Percentiles rank a stretch among this genome's conserved stretches.
Evolutionary conservation across 2,329 filamentous ascomycete species (phyloP).

Genomic region (Lecanosticta acicola): DNA sequence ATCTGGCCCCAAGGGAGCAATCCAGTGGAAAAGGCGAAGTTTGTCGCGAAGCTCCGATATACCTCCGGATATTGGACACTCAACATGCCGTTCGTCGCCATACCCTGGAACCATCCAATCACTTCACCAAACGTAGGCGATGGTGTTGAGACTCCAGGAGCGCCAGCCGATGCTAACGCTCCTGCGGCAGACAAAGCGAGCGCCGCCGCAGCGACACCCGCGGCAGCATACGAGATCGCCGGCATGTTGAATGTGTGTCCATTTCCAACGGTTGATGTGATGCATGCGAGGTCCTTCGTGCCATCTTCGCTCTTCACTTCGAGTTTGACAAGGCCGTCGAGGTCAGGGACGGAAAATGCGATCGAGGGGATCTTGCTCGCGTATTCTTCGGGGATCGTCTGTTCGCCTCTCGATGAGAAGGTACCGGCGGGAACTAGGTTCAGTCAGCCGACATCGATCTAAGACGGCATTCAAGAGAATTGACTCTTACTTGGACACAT

Average conservation of each 20-base stretch:
- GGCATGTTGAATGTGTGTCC: constrained; percentile 73
- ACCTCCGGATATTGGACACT: constrained; percentile 81
- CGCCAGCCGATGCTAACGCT: constrained; percentile 55
- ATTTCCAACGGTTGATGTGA: constrained; percentile 75
- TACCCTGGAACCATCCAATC: constrained; percentile 83
- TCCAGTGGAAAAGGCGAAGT: constrained; percentile 88
- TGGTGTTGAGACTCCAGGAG: constrained; percentile 55
- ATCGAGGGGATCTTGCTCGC: constrained; percentile 75
- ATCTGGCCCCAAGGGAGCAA: constrained; percentile 76
- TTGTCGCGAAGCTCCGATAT: constrained; percentile 83
- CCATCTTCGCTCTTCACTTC: constrained; percentile 62
- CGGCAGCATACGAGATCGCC: constrained; percentile 77
- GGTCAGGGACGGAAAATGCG: constrained; percentile 84
- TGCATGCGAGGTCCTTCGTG: constrained; percentile 65
- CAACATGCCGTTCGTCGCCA: constrained; percentile 95
- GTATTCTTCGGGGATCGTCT: constrained; percentile 65
- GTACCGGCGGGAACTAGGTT: constrained; percentile 61
- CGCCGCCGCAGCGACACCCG: constrained; percentile 78
- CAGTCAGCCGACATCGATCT: constrained; percentile 19
- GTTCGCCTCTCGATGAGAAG: constrained; percentile 67
- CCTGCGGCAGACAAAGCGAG: constrained; percentile 67
- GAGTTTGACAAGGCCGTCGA: constrained; percentile 78
- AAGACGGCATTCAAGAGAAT: too few species aligned
- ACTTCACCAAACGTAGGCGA: constrained; percentile 84
- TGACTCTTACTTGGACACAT: constrained; percentile 86